Percentiles rank a stretch among this genome's conserved stretches.
These are phyloP conservation scores for Ustilago crameri DNA, from an alignment of 1,284 basidiomycete genomes.

Conservation along the genomic window DNA sequence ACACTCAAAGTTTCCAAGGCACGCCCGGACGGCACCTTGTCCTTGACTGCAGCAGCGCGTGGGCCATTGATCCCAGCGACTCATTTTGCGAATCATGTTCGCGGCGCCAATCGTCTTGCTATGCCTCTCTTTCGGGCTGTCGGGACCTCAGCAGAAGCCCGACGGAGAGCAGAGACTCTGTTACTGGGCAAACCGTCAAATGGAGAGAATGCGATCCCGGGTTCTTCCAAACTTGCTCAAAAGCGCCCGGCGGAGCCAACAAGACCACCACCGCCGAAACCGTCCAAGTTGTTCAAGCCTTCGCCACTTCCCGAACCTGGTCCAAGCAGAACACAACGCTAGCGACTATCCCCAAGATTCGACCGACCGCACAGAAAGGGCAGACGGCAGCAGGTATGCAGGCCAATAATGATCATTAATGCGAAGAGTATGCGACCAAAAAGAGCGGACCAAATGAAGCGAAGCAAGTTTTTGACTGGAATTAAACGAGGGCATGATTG, in stretches of 20 bases:
- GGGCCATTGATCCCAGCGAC: constrained; percentile 28
- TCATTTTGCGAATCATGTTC: constrained; percentile 11
- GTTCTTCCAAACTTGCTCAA: not conserved
- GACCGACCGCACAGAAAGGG: not conserved
- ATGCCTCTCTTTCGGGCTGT: constrained; percentile 33
- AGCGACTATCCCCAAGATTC: no score
- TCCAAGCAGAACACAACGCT: not conserved
- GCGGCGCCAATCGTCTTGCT: constrained; percentile 19
- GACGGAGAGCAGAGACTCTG: constrained; percentile 20
- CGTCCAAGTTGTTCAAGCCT: constrained; percentile 20
- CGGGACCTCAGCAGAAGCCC: constrained; percentile 31
- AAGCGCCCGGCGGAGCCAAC: not conserved
- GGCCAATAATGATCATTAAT: constrained; percentile 28
- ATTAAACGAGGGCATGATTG: not conserved
- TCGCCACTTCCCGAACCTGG: constrained; percentile 5
- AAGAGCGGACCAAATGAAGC: constrained; percentile 3
- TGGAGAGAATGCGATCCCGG: not conserved
- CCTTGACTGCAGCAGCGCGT: constrained; percentile 21
- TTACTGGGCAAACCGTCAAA: not conserved
- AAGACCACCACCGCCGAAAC: not conserved
- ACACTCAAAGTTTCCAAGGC: constrained; percentile 21
- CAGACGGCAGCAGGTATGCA: constrained; percentile 18
- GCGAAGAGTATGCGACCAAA: constrained; percentile 25
- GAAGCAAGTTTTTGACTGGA: not conserved
- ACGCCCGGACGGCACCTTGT: constrained; percentile 19